Conservation (phyloP, 805 yeast genomes). For the Pichia cephalocereana region DNA sequence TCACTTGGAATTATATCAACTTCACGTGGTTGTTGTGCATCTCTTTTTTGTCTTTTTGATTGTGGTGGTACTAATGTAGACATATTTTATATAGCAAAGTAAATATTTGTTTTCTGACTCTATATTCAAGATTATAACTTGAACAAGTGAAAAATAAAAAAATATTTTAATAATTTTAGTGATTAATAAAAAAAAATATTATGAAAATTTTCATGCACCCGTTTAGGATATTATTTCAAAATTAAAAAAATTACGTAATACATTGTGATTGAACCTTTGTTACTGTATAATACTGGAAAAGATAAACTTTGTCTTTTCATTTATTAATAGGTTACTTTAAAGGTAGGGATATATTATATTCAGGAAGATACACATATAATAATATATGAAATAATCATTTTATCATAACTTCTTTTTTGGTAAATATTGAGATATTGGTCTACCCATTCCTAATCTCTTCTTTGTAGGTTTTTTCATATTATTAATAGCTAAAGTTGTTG, state of each 20-base stretch:
- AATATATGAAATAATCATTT: neutral
- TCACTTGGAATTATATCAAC: slow-evolving; percentile 66
- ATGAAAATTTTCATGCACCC: no score
- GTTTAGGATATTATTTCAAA: no score
- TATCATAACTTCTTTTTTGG: neutral
- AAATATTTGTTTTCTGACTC: neutral
- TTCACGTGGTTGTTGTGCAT: slow-evolving; percentile 73
- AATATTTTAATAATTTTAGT: neutral
- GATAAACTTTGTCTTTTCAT: no score
- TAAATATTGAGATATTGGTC: slow-evolving; percentile 8
- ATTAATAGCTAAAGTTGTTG: neutral
- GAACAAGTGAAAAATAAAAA: neutral
- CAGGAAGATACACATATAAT: no score
- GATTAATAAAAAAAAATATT: no score
- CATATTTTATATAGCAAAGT: slow-evolving; percentile 34
- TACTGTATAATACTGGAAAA: no score
- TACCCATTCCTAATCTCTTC: slow-evolving; percentile 21
- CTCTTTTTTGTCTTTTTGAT: slow-evolving; percentile 76
- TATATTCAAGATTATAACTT: neutral
- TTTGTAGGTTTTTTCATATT: slow-evolving; percentile 9
- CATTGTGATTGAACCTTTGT: no score
- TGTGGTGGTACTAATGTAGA: slow-evolving; percentile 93
- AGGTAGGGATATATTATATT: no score
- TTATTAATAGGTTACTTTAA: no score
- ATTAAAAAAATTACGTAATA: no score